These are phyloP conservation scores for Rhizopus arrhizus DNA, from an alignment of 371 early-diverging fungal species.

Conservation along the genomic window DNA sequence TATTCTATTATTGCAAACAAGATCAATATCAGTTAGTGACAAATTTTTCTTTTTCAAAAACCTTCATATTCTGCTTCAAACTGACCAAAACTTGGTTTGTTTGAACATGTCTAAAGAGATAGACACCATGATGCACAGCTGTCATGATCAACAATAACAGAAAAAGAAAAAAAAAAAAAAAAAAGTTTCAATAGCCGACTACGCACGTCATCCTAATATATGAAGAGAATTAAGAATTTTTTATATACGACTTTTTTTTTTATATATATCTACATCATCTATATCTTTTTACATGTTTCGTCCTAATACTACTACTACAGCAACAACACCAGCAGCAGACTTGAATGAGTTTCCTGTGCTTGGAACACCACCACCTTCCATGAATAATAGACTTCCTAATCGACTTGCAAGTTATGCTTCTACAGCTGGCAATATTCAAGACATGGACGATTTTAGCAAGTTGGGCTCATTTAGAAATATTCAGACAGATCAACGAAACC, in stretches of 20 bases:
- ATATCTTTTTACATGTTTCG: conserved; percentile 36
- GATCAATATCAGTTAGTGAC: not conserved
- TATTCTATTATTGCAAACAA: conserved; percentile 36
- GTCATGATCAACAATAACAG: conserved; percentile 1
- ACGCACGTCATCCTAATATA: not conserved
- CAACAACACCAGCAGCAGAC: conserved; percentile 31
- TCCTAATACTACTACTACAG: conserved; percentile 27
- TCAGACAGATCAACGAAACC: conserved; percentile 11
- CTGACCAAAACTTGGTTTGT: conserved; percentile 64
- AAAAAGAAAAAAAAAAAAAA: conserved; percentile 9
- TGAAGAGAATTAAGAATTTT: not conserved
- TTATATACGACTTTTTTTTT: not conserved
- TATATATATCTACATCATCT: not conserved
- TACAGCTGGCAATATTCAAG: conserved; percentile 43
- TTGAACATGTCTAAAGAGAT: conserved; percentile 64
- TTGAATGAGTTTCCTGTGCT: conserved; percentile 54
- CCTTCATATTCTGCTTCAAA: conserved; percentile 46
- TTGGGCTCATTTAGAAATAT: conserved; percentile 7
- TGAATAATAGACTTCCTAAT: conserved; percentile 30
- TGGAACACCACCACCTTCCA: conserved; percentile 46
- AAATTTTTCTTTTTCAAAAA: conserved; percentile 3
- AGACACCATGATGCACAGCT: conserved; percentile 36
- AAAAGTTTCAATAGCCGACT: not conserved
- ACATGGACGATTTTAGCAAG: conserved; percentile 6
- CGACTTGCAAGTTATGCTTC: conserved; percentile 52